phyloP scores from a whole-genome alignment of 208 protist genomes.

The Phytomonas sp. region DNA sequence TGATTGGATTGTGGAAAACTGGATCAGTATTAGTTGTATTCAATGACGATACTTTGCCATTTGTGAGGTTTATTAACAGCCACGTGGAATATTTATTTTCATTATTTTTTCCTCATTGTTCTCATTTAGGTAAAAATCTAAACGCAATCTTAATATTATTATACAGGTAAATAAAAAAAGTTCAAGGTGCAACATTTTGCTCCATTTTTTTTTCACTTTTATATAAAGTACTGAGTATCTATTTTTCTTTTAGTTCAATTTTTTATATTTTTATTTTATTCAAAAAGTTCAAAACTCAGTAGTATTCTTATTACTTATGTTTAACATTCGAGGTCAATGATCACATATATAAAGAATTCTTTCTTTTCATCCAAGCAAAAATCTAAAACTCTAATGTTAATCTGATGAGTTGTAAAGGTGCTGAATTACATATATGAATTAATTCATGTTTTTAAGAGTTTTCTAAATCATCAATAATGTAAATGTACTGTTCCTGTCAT shows the following conservation, averaged over 20 bases:
- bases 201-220: background rate
- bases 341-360: background rate
- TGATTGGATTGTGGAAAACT: too few relatives aligned
- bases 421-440: background rate
- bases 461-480: background rate
- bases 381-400: background rate
- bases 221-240: background rate
- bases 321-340: background rate
- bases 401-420: background rate
- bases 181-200: slow-evolving; percentile 2
- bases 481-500: background rate
- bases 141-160: slow-evolving; percentile 2
- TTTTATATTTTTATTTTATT: background rate
- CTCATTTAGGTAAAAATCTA: slow-evolving; percentile 8
- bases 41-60: too few relatives aligned
- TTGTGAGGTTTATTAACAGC: slow-evolving; percentile 3
- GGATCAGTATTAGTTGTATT: too few relatives aligned
- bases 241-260: slow-evolving; percentile 3
- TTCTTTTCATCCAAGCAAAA: background rate
- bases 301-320: background rate
- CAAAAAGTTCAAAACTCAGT: background rate
- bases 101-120: slow-evolving; percentile 11
- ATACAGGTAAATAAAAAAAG: slow-evolving; percentile 3
- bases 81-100: slow-evolving; percentile 7
- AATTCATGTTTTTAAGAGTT: background rate